Percentiles rank a stretch among this genome's conserved stretches.
These are phyloP conservation scores for Cantharellus cinnabarinus DNA, from an alignment of 768 basidiomycete genomes.

Conservation along the genomic window DNA sequence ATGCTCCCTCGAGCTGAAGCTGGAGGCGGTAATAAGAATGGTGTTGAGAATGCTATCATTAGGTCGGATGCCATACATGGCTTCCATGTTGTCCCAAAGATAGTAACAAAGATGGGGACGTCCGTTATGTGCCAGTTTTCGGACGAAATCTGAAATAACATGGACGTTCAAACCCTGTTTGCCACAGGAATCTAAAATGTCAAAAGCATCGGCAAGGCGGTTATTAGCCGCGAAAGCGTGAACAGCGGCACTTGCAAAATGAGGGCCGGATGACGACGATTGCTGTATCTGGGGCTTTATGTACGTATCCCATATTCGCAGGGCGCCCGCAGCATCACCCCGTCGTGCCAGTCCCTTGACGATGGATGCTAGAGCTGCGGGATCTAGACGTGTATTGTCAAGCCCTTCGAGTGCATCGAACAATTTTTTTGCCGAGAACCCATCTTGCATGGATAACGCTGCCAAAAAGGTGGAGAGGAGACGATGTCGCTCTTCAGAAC, in stretches of 20 bases:
- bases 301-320: neutral
- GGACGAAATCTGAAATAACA: conserved; percentile 22
- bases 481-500: neutral
- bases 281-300: neutral
- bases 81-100: conserved; percentile 46
- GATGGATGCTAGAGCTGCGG: neutral
- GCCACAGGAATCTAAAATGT: neutral
- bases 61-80: conserved; percentile 29
- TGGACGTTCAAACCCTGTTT: conserved; percentile 1
- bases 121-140: conserved; percentile 26
- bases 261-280: neutral
- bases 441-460: neutral
- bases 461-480: neutral
- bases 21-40: neutral
- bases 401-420: neutral
- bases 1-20: neutral
- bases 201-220: neutral
- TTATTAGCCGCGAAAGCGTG: neutral
- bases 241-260: neutral
- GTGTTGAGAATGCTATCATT: neutral
- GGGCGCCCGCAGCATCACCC: neutral
- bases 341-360: neutral
- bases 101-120: conserved; percentile 44
- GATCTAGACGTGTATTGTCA: neutral
- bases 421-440: neutral